Conservation (phyloP, 2,329 filamentous ascomycete genomes). For the Alternaria alternata region DNA sequence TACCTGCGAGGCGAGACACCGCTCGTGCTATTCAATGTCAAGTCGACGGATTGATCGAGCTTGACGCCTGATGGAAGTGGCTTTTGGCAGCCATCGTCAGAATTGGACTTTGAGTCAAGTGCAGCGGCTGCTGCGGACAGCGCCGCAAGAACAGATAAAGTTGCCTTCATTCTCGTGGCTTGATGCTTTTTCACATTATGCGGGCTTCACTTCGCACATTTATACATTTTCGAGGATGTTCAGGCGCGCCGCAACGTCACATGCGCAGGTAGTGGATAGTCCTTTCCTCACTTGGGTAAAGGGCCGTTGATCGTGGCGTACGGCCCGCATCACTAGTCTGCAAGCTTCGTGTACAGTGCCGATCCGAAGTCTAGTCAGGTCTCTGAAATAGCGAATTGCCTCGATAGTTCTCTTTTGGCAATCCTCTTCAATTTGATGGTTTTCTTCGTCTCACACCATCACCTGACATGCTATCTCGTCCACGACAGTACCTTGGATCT, state of each 20-base stretch:
- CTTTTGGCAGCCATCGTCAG: slow-evolving; percentile 21
- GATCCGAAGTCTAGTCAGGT: neutral
- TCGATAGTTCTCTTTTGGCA: neutral
- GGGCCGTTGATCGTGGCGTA: neutral
- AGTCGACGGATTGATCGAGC: slow-evolving; percentile 33
- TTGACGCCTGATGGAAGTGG: slow-evolving; percentile 29
- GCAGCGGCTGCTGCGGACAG: neutral
- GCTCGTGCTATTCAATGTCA: slow-evolving; percentile 38
- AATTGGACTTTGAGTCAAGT: too few relatives aligned
- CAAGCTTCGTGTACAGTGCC: neutral
- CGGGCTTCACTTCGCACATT: neutral
- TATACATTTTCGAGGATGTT: neutral
- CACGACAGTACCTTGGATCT: too few relatives aligned
- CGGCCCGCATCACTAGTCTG: neutral
- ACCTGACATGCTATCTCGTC: too few relatives aligned
- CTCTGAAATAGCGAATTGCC: neutral
- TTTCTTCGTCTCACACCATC: too few relatives aligned
- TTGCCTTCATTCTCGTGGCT: neutral
- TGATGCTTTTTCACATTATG: fast-evolving
- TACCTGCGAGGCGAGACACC: slow-evolving; percentile 46
- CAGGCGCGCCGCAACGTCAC: slow-evolving; percentile 1
- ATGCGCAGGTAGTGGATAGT: neutral
- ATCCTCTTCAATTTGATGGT: neutral
- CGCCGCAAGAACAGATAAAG: neutral
- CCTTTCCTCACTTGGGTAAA: neutral